Conservation (phyloP, 148 eudicot species). For the Heliosperma pusillum region DNA sequence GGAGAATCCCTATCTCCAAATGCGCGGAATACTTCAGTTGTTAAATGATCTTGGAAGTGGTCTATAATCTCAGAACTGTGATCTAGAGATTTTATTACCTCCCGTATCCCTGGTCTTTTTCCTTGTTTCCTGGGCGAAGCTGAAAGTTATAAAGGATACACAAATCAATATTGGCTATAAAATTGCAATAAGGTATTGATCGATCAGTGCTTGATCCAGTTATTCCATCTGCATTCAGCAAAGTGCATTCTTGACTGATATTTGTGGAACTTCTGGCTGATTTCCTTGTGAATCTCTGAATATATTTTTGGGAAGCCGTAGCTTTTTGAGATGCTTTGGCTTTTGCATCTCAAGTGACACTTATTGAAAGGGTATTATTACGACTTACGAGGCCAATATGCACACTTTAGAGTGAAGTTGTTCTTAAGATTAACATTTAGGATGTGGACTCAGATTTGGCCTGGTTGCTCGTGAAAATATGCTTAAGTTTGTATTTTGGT, state of each 20-base stretch:
- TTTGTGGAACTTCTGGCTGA: conserved; percentile 13
- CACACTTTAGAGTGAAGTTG: conserved; percentile 4
- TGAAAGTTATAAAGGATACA: conserved; percentile 3
- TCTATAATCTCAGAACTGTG: conserved; percentile 17
- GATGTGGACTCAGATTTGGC: neutral
- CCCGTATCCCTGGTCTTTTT: neutral
- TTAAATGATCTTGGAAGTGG: conserved; percentile 62
- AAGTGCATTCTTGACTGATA: conserved; percentile 11
- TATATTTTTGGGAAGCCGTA: neutral
- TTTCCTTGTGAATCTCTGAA: conserved; percentile 12
- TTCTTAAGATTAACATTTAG: neutral
- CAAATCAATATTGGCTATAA: conserved; percentile 1
- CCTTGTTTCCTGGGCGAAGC: neutral
- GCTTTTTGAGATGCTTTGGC: conserved; percentile 16
- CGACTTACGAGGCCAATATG: neutral
- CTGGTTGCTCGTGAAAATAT: conserved; percentile 7
- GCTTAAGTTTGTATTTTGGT: conserved; percentile 15
- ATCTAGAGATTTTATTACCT: conserved; percentile 6
- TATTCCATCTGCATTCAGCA: neutral
- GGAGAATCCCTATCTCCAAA: conserved; percentile 99
- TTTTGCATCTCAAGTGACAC: conserved; percentile 15
- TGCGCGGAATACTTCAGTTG: conserved; percentile 95
- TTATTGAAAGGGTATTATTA: conserved; percentile 1
- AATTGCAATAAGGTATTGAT: neutral
- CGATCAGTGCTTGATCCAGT: neutral